Base-by-base conservation (phyloP, 805 yeast genomes). In the Blastobotrys terrestris region DNA sequence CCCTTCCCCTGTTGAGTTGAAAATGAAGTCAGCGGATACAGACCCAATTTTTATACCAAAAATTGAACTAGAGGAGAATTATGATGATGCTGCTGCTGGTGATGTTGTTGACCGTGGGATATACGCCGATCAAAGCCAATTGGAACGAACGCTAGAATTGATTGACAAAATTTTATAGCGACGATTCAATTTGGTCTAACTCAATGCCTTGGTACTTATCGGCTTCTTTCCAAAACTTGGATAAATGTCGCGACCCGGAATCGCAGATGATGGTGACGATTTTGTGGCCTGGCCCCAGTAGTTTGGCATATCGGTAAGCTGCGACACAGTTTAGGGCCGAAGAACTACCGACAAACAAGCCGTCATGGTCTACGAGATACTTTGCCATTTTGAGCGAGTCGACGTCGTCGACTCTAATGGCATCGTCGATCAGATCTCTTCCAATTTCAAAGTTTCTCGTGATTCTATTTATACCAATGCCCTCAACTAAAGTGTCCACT, bases 241-340 rank as follows among this genome's bases (percentile, higher is more conserved):
- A 85, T 54, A 92, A 64, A 69, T 92, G 99, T 59, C 99, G 75
- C 11, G 84, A 73, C 0, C 99, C 99, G 3, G 95, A 83, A 66
- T 92, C 99, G 66, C 98, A 94, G 1, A 96, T 87, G 47, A 94
- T 77, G 16, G 95, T 80, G 3, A 92, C 95, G 19, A 92, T 81
- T 16, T 73, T 78, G 49, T 85, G 78, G 1, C 91, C 91, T 0
- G 83, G 74, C 65, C 70, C 78, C 51, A 50, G 78, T 22, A 66
- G 62, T 52, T 68, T 63, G 2, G 89, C 87, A 6, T 80, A 69
- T 57, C 79, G 74, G 3, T 81, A 77, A 0, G 96, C 95, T 0
- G 96, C 97, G 3, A 88, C 96, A 43, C 96, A 91, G 65, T 90
- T 90, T 21, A 94, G 83, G 0, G 96, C 96, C n/a, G 95, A 84